phyloP scores from a whole-genome alignment of 2,329 filamentous ascomycete species.

The Mycogone perniciosa region DNA sequence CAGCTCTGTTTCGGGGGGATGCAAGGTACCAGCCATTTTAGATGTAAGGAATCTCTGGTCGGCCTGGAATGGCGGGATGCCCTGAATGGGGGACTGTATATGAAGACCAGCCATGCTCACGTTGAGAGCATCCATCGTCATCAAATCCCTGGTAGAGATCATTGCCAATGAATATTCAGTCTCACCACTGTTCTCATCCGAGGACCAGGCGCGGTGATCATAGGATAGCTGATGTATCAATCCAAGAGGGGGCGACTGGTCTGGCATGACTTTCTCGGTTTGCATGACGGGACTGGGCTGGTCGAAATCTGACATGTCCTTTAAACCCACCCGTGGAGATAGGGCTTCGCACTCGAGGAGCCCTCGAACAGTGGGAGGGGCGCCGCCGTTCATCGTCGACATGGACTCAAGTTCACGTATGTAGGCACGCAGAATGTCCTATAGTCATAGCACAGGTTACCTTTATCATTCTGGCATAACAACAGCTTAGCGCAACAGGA shows the following conservation, averaged over 20 bases:
- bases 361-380: conserved; percentile 45
- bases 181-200: conserved; percentile 30
- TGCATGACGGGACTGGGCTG: conserved; percentile 37
- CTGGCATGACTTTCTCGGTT: conserved; percentile 30
- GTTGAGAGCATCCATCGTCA: conserved; percentile 40
- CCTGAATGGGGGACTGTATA: conserved; percentile 30
- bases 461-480: conserved; percentile 14
- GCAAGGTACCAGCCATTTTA: conserved; percentile 24
- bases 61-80: conserved; percentile 29
- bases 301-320: conserved; percentile 27
- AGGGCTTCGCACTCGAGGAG: conserved; percentile 42
- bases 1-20: conserved; percentile 21
- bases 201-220: conserved; percentile 31
- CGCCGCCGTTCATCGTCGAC: conserved; percentile 35
- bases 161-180: conserved; percentile 35
- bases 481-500: background rate
- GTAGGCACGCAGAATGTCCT: conserved; percentile 56
- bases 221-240: conserved; percentile 25
- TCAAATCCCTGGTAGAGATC: conserved; percentile 49
- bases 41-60: conserved; percentile 30
- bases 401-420: conserved; percentile 53
- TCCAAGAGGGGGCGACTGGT: conserved; percentile 25
- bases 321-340: conserved; percentile 8
- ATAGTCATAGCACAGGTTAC: conserved; percentile 3
- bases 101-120: conserved; percentile 37